phyloP scores from a whole-genome alignment of 2,329 filamentous ascomycete genomes.

The Cordyceps tenuipes region DNA sequence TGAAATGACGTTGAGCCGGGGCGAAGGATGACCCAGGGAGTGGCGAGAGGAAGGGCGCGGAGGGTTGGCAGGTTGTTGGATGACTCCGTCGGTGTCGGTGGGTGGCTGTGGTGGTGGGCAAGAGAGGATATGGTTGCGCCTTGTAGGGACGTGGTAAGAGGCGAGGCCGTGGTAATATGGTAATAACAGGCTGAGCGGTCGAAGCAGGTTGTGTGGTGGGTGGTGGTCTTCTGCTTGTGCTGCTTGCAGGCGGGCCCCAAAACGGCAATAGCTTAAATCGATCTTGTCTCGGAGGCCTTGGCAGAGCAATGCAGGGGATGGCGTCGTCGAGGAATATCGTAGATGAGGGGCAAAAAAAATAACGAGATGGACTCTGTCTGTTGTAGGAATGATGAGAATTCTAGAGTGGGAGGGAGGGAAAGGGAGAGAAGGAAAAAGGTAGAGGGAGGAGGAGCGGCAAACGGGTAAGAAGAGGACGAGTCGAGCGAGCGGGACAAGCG shows the following conservation, averaged over 20 bases:
- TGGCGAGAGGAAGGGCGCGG: background rate
- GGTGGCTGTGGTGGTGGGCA: conserved; percentile 5
- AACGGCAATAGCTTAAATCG: conserved; percentile 1
- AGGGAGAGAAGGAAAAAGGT: no score
- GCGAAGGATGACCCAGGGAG: background rate
- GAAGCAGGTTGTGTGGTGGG: background rate
- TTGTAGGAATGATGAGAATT: background rate
- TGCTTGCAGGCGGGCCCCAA: conserved; percentile 3
- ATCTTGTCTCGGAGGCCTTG: conserved; percentile 7
- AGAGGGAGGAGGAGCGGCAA: background rate
- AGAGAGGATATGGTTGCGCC: conserved; percentile 1
- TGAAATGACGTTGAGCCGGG: conserved; percentile 1
- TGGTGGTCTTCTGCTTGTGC: background rate
- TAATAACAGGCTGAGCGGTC: background rate
- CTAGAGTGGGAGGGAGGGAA: no score
- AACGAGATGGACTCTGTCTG: background rate
- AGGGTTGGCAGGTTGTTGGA: background rate
- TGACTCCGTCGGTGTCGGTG: background rate
- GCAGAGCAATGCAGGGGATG: background rate
- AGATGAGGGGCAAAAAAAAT: background rate
- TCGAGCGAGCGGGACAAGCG: background rate
- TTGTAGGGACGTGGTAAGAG: background rate
- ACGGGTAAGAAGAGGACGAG: conserved; percentile 3
- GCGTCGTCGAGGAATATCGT: background rate
- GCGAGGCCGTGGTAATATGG: background rate